Conservation (phyloP, 371 early-diverging fungal species). For the Smittium mucronatum region DNA sequence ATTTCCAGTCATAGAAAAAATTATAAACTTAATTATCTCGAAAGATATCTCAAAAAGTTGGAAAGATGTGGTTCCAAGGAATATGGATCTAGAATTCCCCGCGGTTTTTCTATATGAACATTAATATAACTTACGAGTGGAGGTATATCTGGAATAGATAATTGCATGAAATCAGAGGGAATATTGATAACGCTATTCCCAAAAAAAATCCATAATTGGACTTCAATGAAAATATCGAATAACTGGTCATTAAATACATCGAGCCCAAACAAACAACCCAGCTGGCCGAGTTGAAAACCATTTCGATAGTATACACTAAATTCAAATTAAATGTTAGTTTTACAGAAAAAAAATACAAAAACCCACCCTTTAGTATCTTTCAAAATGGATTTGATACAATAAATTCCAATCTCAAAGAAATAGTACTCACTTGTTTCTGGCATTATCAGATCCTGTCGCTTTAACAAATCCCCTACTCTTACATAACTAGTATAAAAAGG, state of each 20-base stretch:
- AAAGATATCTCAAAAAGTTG: no score
- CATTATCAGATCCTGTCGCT: constrained; percentile 20
- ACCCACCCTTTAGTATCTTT: no score
- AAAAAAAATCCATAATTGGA: not conserved
- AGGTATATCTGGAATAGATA: constrained; percentile 21
- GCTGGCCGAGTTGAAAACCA: constrained; percentile 7
- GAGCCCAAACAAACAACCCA: constrained; percentile 25
- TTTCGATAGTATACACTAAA: constrained; percentile 1
- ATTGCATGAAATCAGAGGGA: not conserved
- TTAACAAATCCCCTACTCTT: constrained; percentile 16
- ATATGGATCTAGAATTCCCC: no score
- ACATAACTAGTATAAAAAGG: constrained; percentile 24
- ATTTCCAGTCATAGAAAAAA: no score
- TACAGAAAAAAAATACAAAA: not conserved
- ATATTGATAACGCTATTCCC: not conserved
- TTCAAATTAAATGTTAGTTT: not conserved
- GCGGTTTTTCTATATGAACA: no score
- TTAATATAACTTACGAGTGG: constrained; percentile 21
- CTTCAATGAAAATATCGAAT: constrained; percentile 14
- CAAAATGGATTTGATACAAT: no score
- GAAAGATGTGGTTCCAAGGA: no score
- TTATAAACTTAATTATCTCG: no score
- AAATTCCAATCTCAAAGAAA: no score
- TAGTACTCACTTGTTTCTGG: constrained; percentile 1
- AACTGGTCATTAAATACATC: constrained; percentile 25